Evolutionary conservation across 1,139 yeast species (phyloP).

Genomic region (Candida tetrigidarum): DNA sequence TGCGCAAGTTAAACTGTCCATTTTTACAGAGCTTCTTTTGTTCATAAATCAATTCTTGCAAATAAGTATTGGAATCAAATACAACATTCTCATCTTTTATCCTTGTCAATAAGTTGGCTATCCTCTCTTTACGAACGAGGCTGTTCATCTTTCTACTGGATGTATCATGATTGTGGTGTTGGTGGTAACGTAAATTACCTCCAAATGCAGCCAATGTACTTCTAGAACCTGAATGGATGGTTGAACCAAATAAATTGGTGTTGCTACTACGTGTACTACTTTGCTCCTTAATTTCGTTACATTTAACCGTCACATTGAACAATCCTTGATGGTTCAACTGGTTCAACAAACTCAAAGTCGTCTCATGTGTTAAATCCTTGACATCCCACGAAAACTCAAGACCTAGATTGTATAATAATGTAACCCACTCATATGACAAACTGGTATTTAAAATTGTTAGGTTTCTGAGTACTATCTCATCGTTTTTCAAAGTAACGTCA

Average conservation of each 20-base stretch:
- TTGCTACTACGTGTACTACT: constrained; percentile 11
- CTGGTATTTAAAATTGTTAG: constrained; percentile 32
- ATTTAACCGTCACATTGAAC: constrained; percentile 29
- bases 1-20: constrained; percentile 22
- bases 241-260: constrained; percentile 4
- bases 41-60: constrained; percentile 17
- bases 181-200: constrained; percentile 1
- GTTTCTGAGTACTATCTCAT: constrained; percentile 39
- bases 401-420: constrained; percentile 40
- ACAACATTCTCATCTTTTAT: constrained; percentile 32
- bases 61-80: constrained; percentile 34
- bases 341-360: constrained; percentile 31
- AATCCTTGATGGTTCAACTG: constrained; percentile 33
- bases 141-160: background rate
- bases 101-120: constrained; percentile 25
- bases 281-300: constrained; percentile 25
- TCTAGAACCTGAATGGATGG: constrained; percentile 11
- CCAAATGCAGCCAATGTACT: constrained; percentile 13
- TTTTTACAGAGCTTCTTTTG: constrained; percentile 13
- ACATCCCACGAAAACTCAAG: constrained; percentile 44
- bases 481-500: constrained; percentile 16
- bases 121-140: constrained; percentile 15
- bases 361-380: constrained; percentile 38
- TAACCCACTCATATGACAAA: constrained; percentile 43
- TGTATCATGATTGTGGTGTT: background rate